Percentiles rank a stretch among this genome's conserved stretches.
Conservation (phyloP, 805 yeast genomes). For the Metschnikowia drakensbergensis region DNA sequence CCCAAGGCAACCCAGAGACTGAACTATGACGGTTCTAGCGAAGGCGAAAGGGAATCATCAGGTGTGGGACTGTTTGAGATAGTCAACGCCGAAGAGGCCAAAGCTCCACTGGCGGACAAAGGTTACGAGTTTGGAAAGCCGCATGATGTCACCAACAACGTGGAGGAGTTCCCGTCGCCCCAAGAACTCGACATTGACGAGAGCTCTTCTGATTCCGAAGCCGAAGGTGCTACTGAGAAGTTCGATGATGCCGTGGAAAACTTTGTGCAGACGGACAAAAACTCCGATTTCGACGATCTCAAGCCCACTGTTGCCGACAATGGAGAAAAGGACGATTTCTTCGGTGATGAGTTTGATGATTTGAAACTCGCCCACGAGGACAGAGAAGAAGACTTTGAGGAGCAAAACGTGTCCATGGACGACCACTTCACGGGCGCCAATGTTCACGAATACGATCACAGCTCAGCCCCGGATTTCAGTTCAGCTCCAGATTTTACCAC, state of each 20-base stretch:
- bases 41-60: constrained; percentile 39
- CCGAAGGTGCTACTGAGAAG: constrained; percentile 20
- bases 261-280: constrained; percentile 16
- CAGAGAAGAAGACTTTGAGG: constrained; percentile 26
- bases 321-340: constrained; percentile 22
- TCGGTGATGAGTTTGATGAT: constrained; percentile 38
- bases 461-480: neutral
- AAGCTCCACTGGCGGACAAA: constrained; percentile 8
- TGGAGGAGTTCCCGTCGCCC: constrained; percentile 60
- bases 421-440: constrained; percentile 43
- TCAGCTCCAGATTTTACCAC: constrained; percentile 9
- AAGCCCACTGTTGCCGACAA: constrained; percentile 25
- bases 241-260: constrained; percentile 37
- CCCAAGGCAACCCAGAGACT: constrained; percentile 5
- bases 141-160: constrained; percentile 11
- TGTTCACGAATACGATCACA: constrained; percentile 9
- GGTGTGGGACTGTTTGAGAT: constrained; percentile 53
- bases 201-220: constrained; percentile 41
- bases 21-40: constrained; percentile 21
- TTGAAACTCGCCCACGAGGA: constrained; percentile 33
- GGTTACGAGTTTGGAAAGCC: neutral
- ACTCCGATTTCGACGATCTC: constrained; percentile 38
- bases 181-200: constrained; percentile 52
- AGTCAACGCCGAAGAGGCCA: constrained; percentile 49
- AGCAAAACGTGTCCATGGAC: constrained; percentile 24